A percentile compares a stretch with the other conserved stretches of the same genome.
These are phyloP conservation scores for Lichtheimia hyalospora DNA, from an alignment of 371 early-diverging fungal species.

Conservation along the genomic window DNA sequence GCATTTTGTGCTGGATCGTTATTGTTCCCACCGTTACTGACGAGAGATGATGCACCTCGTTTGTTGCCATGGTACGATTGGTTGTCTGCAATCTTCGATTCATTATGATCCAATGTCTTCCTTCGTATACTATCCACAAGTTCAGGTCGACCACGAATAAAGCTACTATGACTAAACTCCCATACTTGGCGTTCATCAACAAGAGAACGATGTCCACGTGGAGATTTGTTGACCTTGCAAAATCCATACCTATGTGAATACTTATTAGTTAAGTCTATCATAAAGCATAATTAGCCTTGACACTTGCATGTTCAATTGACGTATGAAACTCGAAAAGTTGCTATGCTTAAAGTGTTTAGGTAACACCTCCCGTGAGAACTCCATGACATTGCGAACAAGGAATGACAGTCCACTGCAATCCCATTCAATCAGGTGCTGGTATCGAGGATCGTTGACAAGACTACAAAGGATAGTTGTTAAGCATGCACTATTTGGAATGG, in stretches of 20 bases:
- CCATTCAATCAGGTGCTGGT: constrained; percentile 78
- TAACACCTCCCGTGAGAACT: constrained; percentile 72
- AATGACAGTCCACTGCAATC: constrained; percentile 79
- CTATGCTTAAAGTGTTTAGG: constrained; percentile 80
- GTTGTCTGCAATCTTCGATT: constrained; percentile 51
- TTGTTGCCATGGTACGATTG: constrained; percentile 40
- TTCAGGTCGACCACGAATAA: constrained; percentile 70
- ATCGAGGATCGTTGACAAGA: constrained; percentile 74
- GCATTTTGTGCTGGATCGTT: constrained; percentile 22
- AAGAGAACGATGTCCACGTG: constrained; percentile 71
- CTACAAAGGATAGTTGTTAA: constrained; percentile 18
- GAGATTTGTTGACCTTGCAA: constrained; percentile 79
- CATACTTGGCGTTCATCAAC: constrained; percentile 76
- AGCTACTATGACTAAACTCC: constrained; percentile 84
- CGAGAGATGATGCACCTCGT: no score
- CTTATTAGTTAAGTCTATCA: neutral
- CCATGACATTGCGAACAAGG: constrained; percentile 79
- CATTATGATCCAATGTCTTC: constrained; percentile 73
- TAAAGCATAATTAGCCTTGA: neutral
- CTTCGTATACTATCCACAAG: constrained; percentile 77
- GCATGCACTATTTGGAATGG: no score
- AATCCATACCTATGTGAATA: constrained; percentile 59
- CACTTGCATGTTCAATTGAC: constrained; percentile 77
- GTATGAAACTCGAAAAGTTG: constrained; percentile 79
- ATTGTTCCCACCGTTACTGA: no score